A percentile compares a stretch with the other conserved stretches of the same genome.
Evolutionary conservation across 257 asterid genomes (phyloP).

Genomic region (Rhazya stricta): DNA sequence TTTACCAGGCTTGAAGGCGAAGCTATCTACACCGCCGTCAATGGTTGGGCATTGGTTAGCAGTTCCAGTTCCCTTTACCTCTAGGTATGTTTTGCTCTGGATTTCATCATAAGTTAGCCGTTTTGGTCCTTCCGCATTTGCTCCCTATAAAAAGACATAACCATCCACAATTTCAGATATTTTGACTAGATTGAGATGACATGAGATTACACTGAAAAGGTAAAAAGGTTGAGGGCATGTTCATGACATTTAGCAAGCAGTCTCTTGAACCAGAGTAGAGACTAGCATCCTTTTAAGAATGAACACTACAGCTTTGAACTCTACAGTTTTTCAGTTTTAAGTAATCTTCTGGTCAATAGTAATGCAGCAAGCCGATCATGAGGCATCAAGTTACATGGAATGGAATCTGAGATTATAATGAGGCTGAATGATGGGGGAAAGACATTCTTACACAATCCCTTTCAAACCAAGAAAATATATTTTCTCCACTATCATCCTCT

Average conservation of each 20-base stretch:
- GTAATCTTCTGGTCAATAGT: not conserved
- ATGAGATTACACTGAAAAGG: not conserved
- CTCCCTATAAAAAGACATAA: slow-evolving; percentile 51
- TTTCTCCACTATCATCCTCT: not conserved
- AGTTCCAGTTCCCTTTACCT: slow-evolving; percentile 93
- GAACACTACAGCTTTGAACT: not conserved
- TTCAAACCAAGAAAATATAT: not conserved
- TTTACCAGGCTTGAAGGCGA: slow-evolving; percentile 77
- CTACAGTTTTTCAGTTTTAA: not conserved
- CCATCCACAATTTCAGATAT: not conserved
- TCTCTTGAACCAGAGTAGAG: not conserved
- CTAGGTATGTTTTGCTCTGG: slow-evolving; percentile 89
- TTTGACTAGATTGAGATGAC: not conserved
- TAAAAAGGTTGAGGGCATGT: not conserved
- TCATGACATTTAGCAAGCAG: not conserved
- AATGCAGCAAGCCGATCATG: not conserved
- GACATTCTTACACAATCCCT: not conserved
- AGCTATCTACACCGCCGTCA: slow-evolving; percentile 70
- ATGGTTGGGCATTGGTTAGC: slow-evolving; percentile 99
- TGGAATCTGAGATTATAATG: too few species aligned
- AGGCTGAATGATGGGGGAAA: not conserved
- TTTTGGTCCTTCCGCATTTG: slow-evolving; percentile 83
- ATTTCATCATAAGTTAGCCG: slow-evolving; percentile 84
- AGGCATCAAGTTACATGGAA: too few species aligned
- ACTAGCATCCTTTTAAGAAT: not conserved